Evolutionary conservation across 2,329 filamentous ascomycete genomes (phyloP).

Genomic region (Pyricularia sp.): DNA sequence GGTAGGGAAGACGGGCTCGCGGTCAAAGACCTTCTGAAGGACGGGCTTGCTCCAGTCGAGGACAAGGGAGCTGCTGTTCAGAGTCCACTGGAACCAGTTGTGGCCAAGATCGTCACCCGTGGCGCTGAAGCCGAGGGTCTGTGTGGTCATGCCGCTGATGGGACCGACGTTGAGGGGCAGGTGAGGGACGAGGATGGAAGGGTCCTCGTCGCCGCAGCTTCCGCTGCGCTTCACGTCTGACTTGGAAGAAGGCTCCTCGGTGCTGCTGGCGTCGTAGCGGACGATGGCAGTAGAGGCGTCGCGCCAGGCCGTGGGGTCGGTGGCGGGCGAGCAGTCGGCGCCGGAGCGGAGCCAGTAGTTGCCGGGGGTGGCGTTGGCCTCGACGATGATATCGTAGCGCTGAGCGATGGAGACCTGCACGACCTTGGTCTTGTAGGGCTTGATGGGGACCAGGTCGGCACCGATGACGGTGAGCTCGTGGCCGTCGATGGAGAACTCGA

Average conservation of each 20-base stretch:
- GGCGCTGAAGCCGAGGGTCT: constrained; percentile 6
- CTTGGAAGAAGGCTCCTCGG: constrained; percentile 6
- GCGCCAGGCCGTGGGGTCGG: background rate
- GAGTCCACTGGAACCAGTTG: constrained; percentile 13
- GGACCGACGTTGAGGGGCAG: constrained; percentile 10
- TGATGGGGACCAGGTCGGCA: constrained; percentile 34
- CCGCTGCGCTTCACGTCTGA: background rate
- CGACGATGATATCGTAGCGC: constrained; percentile 12
- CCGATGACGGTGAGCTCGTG: constrained; percentile 30
- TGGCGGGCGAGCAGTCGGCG: constrained; percentile 7
- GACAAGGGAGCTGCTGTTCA: constrained; percentile 11
- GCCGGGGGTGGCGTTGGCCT: constrained; percentile 8
- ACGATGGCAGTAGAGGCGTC: constrained; percentile 8
- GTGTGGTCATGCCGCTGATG: background rate
- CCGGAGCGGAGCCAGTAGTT: constrained; percentile 8
- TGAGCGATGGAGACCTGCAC: constrained; percentile 39
- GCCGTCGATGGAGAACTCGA: constrained; percentile 28
- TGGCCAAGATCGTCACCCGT: constrained; percentile 5
- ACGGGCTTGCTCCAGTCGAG: constrained; percentile 14
- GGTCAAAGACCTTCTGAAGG: constrained; percentile 6
- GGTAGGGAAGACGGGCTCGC: constrained; percentile 8
- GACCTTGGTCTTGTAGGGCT: constrained; percentile 34
- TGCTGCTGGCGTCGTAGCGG: constrained; percentile 8
- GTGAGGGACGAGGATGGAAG: constrained; percentile 12
- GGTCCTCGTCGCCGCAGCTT: constrained; percentile 14